Evolutionary conservation across 1,139 yeast genomes (phyloP), one percentile per base, ranked within the genome.

Genomic region (Spathaspora sp.): DNA sequence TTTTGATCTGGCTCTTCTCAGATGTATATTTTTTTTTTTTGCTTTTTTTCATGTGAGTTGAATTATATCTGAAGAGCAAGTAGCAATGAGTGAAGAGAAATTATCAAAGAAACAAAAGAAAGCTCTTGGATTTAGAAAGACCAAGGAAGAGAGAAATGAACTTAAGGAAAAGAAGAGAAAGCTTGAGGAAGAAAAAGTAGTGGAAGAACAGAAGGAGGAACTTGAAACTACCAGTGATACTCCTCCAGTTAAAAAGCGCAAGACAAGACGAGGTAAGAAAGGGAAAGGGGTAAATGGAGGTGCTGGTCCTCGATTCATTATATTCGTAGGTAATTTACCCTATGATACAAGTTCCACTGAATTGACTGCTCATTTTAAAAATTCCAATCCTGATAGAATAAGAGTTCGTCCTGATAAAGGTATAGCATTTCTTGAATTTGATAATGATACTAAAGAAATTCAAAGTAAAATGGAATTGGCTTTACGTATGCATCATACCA

Each of bases 271-370:
- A 68, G 90, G 91, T 18, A 84, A 84, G 65, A 83, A 82, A 53
- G 87, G 87, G 20, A 81, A 74, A 67, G 81, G 79, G 13, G 68
- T 64, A 4, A 72, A 74, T 50, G 69, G 66, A 15, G 78, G 78
- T 10, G 68, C 66, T 44, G 86, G 86, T 0, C 88, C 89, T 36
- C 70, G 96, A 57, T 90, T 87, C 59, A 79, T 93, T 45, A 67
- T 93, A 38, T 93, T 93, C 66, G 90, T 90, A n/a, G 99, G 99
- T 10, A 90, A 91, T 58, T 72, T 93, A 49, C 96, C 98, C 2
- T 89, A 81, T 63, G 84, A 83, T 51, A 68, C 83, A 24, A 75
- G 82, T 1, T 80, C 80, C 47, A 76, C 78, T 5, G 89, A 87
- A 50, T 65, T 93, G 34, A 67, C 72, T 46, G 68, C 76, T n/a